Conservation (phyloP, 2,329 filamentous ascomycete genomes). For the Xylaria sp. region DNA sequence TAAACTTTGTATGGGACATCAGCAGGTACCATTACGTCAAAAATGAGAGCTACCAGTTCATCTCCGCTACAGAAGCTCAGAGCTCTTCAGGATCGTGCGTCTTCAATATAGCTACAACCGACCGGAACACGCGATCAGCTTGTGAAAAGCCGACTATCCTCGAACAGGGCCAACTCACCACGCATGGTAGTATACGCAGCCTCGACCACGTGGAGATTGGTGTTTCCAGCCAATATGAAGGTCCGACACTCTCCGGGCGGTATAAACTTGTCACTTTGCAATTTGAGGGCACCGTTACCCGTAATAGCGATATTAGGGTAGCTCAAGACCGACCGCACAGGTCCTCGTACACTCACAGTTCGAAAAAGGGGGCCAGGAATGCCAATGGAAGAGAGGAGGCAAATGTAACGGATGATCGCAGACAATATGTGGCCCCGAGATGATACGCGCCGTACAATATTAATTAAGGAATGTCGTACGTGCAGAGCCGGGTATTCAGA, state of each 20-base stretch:
- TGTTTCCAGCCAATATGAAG: constrained; percentile 79
- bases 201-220: constrained; percentile 86
- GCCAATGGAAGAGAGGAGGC: neutral
- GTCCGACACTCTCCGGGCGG: constrained; percentile 48
- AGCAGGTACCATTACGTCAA: neutral
- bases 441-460: neutral
- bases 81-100: neutral
- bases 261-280: constrained; percentile 32
- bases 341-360: neutral
- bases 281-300: neutral
- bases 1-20: neutral
- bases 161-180: constrained; percentile 78
- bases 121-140: neutral
- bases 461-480: neutral
- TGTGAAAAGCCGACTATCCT: neutral
- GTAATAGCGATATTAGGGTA: neutral
- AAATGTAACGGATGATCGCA: neutral
- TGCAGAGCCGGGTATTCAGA: neutral
- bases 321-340: neutral
- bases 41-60: neutral
- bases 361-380: neutral
- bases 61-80: no score
- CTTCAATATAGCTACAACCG: neutral
- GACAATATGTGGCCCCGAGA: neutral
- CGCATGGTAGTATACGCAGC: constrained; percentile 98